Evolutionary conservation across 2,329 filamentous ascomycete genomes (phyloP), one percentile per base, ranked within the genome.

Genomic region (Diaporthe amygdali): DNA sequence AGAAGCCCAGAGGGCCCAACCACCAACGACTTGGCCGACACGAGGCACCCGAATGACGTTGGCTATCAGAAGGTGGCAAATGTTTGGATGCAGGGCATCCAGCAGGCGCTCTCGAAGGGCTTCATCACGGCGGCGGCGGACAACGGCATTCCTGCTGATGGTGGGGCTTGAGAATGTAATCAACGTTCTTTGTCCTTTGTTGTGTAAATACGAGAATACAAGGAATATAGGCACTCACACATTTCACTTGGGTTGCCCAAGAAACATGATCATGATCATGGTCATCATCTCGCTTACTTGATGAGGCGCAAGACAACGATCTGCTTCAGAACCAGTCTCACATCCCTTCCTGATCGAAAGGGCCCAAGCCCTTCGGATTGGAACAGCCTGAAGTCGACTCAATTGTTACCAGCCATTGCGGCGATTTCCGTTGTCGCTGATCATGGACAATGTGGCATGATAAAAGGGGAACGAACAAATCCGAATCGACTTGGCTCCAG

Each of bases 1-100:
- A 66, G 74, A 22, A 47, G 72, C 12, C 41, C 71, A 0, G 72
- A 71, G 2, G 76, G 73, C 20, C 75, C 74, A 27, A 75, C 73
- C 27, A 71, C 68, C 47, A 52, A 52, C 34, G 75, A 77, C 55
- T 66, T 77, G 49, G 59, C 46, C 30, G 76, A 76, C 66, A 66
- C 61, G 30, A 66, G 75, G 46, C 76, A 77, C 61, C 76, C 76
- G 10, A 77, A 77, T 54, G 76, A 77, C 59, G 63, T 44, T 34
- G 76, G 76, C 8, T 77, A 77, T 67, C 34, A 51, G 61, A 76
- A 76, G 64, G 76, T 77, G 75, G 75, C 75, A 27, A 71, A 54
- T n/a, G 72, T 76, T 15, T 76, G 76, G 76, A 63, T 67, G 34
- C 34, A 72, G 69, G 76, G 74, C 20, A 55, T 69, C 37, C 68